Conservation (phyloP, 352 stramenopile genomes). For the Phytophthora melonis region DNA sequence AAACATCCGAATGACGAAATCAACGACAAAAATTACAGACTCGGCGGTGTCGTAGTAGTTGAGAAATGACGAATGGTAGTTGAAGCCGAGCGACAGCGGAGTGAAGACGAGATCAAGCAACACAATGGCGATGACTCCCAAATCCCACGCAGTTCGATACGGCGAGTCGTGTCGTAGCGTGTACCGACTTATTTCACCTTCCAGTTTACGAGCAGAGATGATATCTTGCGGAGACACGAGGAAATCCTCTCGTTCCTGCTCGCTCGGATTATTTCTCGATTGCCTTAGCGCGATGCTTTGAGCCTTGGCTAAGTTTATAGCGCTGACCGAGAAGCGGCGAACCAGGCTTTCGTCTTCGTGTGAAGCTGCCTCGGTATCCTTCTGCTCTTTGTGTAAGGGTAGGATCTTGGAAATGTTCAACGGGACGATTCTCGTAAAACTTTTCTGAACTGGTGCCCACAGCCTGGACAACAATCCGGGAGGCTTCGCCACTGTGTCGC, state of each 20-base stretch:
- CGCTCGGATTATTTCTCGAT: conserved; percentile 9
- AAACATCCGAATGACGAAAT: conserved; percentile 60
- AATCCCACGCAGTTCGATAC: conserved; percentile 47
- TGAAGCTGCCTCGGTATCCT: background rate
- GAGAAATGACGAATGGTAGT: conserved; percentile 35
- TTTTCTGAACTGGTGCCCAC: conserved; percentile 1
- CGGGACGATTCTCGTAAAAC: background rate
- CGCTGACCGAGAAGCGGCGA: conserved; percentile 47
- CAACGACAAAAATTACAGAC: conserved; percentile 45
- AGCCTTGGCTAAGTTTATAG: conserved; percentile 24
- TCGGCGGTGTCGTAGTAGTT: conserved; percentile 38
- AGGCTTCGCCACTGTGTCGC: background rate
- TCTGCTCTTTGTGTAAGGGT: background rate
- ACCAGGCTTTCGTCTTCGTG: conserved; percentile 18
- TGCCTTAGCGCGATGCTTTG: background rate
- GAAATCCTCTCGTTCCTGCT: background rate
- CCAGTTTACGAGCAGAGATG: conserved; percentile 37
- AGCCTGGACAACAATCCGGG: conserved; percentile 1
- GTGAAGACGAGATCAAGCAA: conserved; percentile 57
- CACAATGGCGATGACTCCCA: conserved; percentile 54
- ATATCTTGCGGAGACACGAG: conserved; percentile 37
- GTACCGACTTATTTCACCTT: conserved; percentile 39
- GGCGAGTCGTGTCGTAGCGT: conserved; percentile 56
- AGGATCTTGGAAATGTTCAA: background rate
- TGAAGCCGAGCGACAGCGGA: conserved; percentile 55